Conservation (phyloP, 2,329 filamentous ascomycete genomes). For the Pyrenophora graminea region DNA sequence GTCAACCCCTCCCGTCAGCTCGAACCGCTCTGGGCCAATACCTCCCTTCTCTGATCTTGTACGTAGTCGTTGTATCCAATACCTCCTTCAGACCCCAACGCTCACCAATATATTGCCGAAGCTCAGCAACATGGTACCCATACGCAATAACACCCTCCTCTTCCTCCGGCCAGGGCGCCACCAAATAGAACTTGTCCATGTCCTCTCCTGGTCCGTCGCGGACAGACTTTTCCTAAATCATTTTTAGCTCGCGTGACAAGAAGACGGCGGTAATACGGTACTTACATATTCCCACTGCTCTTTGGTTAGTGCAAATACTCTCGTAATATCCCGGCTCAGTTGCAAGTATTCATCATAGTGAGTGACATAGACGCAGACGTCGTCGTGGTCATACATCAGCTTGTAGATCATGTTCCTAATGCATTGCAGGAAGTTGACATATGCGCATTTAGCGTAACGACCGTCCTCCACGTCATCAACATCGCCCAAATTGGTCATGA, state of each 20-base stretch:
- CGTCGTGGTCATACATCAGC: slow-evolving; percentile 19
- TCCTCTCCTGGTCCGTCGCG: neutral
- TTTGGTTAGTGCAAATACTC: slow-evolving; percentile 17
- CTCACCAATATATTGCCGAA: slow-evolving; percentile 4
- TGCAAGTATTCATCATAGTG: slow-evolving; percentile 27
- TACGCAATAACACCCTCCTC: too few species aligned
- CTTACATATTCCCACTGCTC: slow-evolving; percentile 29
- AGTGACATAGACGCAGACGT: slow-evolving; percentile 18
- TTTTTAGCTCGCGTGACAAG: too few species aligned
- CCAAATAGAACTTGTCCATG: slow-evolving; percentile 2
- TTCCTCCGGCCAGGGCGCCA: neutral
- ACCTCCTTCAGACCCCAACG: slow-evolving; percentile 16
- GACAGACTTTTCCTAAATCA: slow-evolving; percentile 9
- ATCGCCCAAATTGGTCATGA: slow-evolving; percentile 20
- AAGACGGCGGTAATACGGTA: neutral
- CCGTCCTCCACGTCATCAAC: neutral
- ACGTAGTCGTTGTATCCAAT: slow-evolving; percentile 1
- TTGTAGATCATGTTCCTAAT: slow-evolving; percentile 24
- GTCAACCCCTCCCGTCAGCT: neutral
- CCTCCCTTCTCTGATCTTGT: slow-evolving; percentile 7
- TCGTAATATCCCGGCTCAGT: slow-evolving; percentile 10
- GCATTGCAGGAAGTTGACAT: slow-evolving; percentile 23
- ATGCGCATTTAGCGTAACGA: neutral
- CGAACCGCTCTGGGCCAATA: slow-evolving; percentile 12
- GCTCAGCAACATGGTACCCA: neutral